phyloP scores from a whole-genome alignment of 2,329 filamentous ascomycete genomes.

The Monosporascus sp. region DNA sequence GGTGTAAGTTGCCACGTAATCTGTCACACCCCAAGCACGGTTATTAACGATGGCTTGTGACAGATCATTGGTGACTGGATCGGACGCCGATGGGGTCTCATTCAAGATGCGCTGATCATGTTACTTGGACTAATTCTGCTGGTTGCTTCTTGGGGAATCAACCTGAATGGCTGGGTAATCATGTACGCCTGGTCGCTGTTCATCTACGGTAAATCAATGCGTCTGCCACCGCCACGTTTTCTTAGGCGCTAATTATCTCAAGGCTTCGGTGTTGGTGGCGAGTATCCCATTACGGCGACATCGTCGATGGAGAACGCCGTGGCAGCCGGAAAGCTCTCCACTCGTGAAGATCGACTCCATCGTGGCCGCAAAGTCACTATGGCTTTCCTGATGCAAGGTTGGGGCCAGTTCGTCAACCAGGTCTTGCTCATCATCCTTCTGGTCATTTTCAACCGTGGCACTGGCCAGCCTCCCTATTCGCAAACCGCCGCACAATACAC shows the following conservation, averaged over 20 bases:
- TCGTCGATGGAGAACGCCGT: constrained; percentile 91
- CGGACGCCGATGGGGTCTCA: constrained; percentile 89
- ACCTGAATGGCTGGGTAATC: constrained; percentile 90
- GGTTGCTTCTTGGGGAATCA: constrained; percentile 83
- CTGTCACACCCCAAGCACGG: neutral
- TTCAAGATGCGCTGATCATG: constrained; percentile 94
- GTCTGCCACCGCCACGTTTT: constrained; percentile 35
- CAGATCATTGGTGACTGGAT: constrained; percentile 65
- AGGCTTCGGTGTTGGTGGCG: constrained; percentile 66
- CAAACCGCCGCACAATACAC: constrained; percentile 77
- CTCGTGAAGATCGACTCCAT: constrained; percentile 87
- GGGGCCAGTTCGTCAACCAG: constrained; percentile 96
- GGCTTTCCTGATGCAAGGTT: constrained; percentile 97
- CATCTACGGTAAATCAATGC: constrained; percentile 64
- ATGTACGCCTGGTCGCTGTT: constrained; percentile 95
- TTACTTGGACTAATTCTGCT: constrained; percentile 88
- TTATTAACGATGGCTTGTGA: constrained; percentile 8
- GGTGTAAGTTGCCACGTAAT: constrained; percentile 50
- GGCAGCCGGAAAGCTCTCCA: constrained; percentile 81
- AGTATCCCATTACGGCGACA: constrained; percentile 96
- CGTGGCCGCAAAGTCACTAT: constrained; percentile 93
- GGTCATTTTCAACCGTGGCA: constrained; percentile 80
- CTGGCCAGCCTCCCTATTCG: constrained; percentile 72
- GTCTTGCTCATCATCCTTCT: constrained; percentile 80
- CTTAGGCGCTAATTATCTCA: constrained; percentile 6